These are phyloP conservation scores for Dactylis glomerata DNA, from an alignment of 176 grass and related monocot species.

Conservation along the genomic window DNA sequence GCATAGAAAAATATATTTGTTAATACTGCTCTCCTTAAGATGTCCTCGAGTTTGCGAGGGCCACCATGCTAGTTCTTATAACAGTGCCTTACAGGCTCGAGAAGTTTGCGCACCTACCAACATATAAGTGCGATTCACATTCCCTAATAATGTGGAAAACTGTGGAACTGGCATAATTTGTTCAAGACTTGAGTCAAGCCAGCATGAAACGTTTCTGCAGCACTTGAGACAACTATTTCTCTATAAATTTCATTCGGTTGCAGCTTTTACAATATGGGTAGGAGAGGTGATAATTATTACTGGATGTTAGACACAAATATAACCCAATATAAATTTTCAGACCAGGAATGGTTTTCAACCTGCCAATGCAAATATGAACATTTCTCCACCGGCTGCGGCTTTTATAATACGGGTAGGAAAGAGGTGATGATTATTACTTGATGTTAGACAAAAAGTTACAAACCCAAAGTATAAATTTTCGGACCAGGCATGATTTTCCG, in stretches of 20 bases:
- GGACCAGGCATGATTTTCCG: background rate
- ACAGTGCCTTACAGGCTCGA: background rate
- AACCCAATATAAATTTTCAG: too few relatives aligned
- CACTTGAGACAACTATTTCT: background rate
- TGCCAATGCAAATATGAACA: background rate
- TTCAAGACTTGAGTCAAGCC: background rate
- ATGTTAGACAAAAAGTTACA: background rate
- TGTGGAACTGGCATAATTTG: background rate
- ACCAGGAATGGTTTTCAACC: background rate
- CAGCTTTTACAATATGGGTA: background rate
- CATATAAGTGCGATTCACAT: background rate
- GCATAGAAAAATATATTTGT: too few relatives aligned
- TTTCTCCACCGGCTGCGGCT: background rate
- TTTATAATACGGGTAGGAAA: background rate
- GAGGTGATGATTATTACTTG: background rate
- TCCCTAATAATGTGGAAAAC: background rate
- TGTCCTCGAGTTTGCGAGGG: too few relatives aligned
- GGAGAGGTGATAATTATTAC: background rate
- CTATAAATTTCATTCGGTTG: background rate
- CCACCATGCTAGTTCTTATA: too few relatives aligned
- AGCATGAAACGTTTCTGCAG: background rate
- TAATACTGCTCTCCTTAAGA: too few relatives aligned
- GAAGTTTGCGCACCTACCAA: background rate
- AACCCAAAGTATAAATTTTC: background rate
- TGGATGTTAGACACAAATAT: too few relatives aligned